Base-by-base conservation (phyloP, 2,329 filamentous ascomycete genomes). In the Claviceps cyperi region DNA sequence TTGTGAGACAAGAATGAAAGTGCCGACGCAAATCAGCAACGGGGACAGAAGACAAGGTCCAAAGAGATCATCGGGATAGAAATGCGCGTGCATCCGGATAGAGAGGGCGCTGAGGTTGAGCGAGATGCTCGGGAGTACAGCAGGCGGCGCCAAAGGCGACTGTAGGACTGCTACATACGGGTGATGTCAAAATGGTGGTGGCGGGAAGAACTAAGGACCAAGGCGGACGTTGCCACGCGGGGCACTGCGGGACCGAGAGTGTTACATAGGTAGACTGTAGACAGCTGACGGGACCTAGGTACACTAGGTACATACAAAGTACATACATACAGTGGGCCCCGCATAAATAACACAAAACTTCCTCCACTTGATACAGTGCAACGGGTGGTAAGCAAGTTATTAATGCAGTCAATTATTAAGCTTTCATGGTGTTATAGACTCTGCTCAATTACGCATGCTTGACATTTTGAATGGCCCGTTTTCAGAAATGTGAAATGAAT, bases 121-220 rank as follows among this genome's bases (percentile, higher is more conserved):
- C 21, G 19, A 48, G 38, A 35, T 43, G 14, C 8, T 13, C n/a
- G 43, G 43, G 19, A 43, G 40, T 36, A n/a, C 14, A 28, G 22
- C 21, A 17, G 41, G 46, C 41, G 43, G 19, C 47, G 50, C 47
- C 41, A 35, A 17, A 35, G 39, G 47, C 24, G 39, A 21, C 43
- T 15, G n/a, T 39, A 49, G 35, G 21, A 14, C 17, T n/a, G 32
- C 24, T 28, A 45, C 48, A n/a, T n/a, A n/a, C n/a, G n/a, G 58
- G 60, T 62, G 56, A 59, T 59, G 60, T 57, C 59, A 55, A 62
- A 62, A 62, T 56, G 52, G 52, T 59, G 60, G 60, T 62, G 60
- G 60, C 60, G 58, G 56, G 54, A 50, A 51, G 52, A 38, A 43
- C 22, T 8, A 21, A 19, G 19, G 21, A 21, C 9, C 21, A 6